Evolutionary conservation across 495 filamentous ascomycete species (phyloP).

Genomic region (Penicillium macrosclerotiorum): DNA sequence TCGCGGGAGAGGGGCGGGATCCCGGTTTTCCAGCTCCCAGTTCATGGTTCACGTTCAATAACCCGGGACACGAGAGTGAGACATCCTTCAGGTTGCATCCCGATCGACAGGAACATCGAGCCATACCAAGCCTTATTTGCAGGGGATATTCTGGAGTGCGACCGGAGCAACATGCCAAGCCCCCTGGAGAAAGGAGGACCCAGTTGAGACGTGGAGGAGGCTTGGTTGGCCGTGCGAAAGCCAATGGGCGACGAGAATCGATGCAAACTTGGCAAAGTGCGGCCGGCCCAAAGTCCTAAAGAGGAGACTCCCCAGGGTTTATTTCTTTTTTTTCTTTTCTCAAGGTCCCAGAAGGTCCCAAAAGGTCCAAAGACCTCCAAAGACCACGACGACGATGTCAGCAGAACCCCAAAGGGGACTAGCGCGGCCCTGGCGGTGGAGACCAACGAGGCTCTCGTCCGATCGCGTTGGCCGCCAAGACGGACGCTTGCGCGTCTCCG

Average conservation of each 20-base stretch:
- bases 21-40: too few species aligned
- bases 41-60: too few species aligned
- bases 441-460: slow-evolving; percentile 31
- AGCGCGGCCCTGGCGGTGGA: slow-evolving; percentile 9
- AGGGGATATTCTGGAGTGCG: slow-evolving; percentile 17
- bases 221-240: slow-evolving; percentile 1
- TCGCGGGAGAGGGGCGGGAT: too few species aligned
- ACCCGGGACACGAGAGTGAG: neutral
- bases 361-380: too few species aligned
- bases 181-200: slow-evolving; percentile 11
- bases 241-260: too few species aligned
- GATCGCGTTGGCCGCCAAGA: slow-evolving; percentile 43
- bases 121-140: slow-evolving; percentile 10
- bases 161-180: slow-evolving; percentile 25
- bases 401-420: slow-evolving; percentile 2
- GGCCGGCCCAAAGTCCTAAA: too few species aligned
- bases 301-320: too few species aligned
- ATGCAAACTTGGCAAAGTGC: too few species aligned
- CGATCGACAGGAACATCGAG: slow-evolving; percentile 22
- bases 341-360: too few species aligned
- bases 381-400: slow-evolving; percentile 5
- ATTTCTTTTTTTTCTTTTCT: too few species aligned
- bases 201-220: neutral
- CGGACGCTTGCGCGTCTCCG: slow-evolving; percentile 49
- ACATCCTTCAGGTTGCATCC: slow-evolving; percentile 4